phyloP scores from a whole-genome alignment of 2,329 filamentous ascomycete genomes.

The Nothophoma quercina region DNA sequence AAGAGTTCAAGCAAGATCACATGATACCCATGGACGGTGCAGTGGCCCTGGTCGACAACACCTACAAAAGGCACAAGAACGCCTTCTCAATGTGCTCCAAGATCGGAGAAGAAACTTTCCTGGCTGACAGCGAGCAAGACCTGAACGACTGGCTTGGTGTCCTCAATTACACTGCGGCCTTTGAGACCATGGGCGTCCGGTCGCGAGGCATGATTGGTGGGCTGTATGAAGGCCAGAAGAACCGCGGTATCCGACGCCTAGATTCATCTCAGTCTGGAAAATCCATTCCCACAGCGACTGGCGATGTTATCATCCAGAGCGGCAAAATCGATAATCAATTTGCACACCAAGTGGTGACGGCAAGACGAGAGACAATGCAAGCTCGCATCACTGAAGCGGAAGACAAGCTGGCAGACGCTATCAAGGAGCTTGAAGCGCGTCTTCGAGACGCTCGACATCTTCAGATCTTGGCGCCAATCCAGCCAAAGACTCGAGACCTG shows the following conservation, averaged over 20 bases:
- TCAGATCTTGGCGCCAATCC: constrained; percentile 86
- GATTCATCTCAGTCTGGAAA: constrained; percentile 63
- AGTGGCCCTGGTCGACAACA: constrained; percentile 83
- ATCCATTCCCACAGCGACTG: constrained; percentile 74
- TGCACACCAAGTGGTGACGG: constrained; percentile 83
- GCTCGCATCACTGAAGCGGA: constrained; percentile 85
- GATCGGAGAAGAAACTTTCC: constrained; percentile 82
- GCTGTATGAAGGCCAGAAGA: constrained; percentile 82
- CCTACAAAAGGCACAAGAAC: constrained; percentile 94
- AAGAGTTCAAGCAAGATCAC: constrained; percentile 91
- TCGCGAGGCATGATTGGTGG: constrained; percentile 88
- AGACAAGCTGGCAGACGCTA: constrained; percentile 73
- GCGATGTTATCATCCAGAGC: constrained; percentile 76
- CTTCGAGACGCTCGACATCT: constrained; percentile 90
- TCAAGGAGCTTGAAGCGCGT: constrained; percentile 82
- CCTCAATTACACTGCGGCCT: constrained; percentile 94
- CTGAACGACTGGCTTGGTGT: constrained; percentile 97
- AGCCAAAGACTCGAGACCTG: constrained; percentile 86
- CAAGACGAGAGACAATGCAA: constrained; percentile 81
- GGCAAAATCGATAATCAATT: constrained; percentile 81
- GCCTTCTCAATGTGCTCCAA: constrained; percentile 91
- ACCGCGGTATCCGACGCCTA: constrained; percentile 74
- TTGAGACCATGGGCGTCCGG: constrained; percentile 87
- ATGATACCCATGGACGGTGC: constrained; percentile 93
- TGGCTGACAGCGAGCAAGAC: constrained; percentile 89